These are phyloP conservation scores for Leishmania amazonensis DNA, from an alignment of 208 protist genomes.

Conservation along the genomic window DNA sequence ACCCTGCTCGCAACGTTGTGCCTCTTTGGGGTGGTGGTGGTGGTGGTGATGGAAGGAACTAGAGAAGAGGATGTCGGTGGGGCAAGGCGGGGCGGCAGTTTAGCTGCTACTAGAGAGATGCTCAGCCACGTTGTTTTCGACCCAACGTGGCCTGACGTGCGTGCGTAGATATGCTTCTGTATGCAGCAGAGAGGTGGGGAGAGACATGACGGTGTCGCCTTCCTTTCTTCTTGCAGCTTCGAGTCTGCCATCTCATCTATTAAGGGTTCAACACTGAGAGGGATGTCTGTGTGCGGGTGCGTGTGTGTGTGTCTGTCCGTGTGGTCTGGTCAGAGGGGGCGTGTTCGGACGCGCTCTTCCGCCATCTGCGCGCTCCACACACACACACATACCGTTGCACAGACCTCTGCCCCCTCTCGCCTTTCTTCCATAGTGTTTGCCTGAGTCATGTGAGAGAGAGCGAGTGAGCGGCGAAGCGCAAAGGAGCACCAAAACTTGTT, in stretches of 20 bases:
- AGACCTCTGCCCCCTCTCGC: neutral
- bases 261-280: slow-evolving; percentile 61
- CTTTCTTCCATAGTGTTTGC: slow-evolving; percentile 52
- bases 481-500: neutral
- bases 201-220: neutral
- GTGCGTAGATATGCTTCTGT: neutral
- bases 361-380: neutral
- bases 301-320: slow-evolving; percentile 6
- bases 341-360: neutral
- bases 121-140: neutral
- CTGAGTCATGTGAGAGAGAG: slow-evolving; percentile 92
- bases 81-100: neutral
- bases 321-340: neutral
- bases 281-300: slow-evolving; percentile 5
- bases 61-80: neutral
- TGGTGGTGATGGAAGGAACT: neutral
- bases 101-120: neutral
- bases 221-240: neutral
- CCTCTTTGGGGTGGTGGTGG: neutral
- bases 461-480: neutral
- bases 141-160: neutral
- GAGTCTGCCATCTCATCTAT: slow-evolving; percentile 69
- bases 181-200: neutral
- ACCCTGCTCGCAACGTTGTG: neutral
- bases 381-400: neutral